These are phyloP conservation scores for Phytopythium litorale DNA, from an alignment of 352 stramenopile genomes.

Conservation along the genomic window DNA sequence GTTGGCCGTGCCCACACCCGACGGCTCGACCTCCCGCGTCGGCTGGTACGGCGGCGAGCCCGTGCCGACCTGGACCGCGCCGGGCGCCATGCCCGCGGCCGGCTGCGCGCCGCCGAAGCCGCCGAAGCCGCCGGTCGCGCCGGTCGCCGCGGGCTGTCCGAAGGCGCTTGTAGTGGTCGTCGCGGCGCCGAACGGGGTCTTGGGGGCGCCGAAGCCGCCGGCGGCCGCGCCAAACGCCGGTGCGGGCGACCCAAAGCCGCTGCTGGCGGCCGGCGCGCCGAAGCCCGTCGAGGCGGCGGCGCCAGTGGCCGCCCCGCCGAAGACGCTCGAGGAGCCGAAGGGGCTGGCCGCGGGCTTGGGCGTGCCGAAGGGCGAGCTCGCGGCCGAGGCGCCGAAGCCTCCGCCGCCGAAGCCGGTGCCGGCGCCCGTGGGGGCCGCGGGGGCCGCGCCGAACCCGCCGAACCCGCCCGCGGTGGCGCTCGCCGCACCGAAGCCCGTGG, in stretches of 20 bases:
- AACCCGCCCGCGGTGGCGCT: background rate
- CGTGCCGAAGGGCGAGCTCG: conserved; percentile 14
- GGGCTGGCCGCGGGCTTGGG: conserved; percentile 42
- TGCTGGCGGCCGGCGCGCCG: conserved; percentile 21
- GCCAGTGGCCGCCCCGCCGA: conserved; percentile 24
- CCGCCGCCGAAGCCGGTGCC: conserved; percentile 26
- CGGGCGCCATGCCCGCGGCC: conserved; percentile 12
- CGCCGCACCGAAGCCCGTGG: conserved; percentile 13
- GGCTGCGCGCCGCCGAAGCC: conserved; percentile 32
- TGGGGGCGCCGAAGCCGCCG: conserved; percentile 38
- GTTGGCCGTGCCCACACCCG: conserved; percentile 51
- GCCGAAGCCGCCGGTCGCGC: conserved; percentile 23
- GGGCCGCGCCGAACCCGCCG: conserved; percentile 33
- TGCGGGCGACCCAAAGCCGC: conserved; percentile 32
- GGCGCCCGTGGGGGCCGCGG: conserved; percentile 3
- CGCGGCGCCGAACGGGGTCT: conserved; percentile 44
- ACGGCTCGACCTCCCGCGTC: conserved; percentile 59
- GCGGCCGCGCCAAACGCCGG: conserved; percentile 34
- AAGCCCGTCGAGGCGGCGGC: conserved; percentile 19
- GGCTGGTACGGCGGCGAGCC: conserved; percentile 65
- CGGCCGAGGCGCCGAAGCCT: conserved; percentile 28
- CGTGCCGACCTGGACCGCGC: conserved; percentile 59
- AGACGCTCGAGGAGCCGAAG: conserved; percentile 45
- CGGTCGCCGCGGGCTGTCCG: conserved; percentile 28
- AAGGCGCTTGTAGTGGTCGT: conserved; percentile 39